These are phyloP conservation scores for Diplodia corticola DNA, from an alignment of 2,329 filamentous ascomycete species.

Conservation along the genomic window DNA sequence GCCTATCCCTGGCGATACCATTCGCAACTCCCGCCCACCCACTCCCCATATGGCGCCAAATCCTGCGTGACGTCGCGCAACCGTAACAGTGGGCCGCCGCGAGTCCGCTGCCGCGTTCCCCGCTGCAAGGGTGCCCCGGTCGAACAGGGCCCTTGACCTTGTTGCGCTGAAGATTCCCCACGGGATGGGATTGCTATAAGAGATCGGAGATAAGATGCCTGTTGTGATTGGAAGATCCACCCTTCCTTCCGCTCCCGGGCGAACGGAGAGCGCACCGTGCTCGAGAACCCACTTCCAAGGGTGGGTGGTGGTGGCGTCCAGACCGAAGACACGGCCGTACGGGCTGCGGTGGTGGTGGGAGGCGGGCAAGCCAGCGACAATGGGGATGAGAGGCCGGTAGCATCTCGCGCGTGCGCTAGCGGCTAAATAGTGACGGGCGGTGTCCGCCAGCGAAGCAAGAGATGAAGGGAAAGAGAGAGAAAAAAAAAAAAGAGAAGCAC, in stretches of 20 bases:
- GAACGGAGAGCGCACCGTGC: neutral
- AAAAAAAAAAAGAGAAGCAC: too few species aligned
- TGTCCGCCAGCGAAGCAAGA: too few species aligned
- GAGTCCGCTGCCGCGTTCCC: neutral
- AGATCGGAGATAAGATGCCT: constrained; percentile 11
- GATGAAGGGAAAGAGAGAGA: too few species aligned
- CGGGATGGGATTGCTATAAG: neutral
- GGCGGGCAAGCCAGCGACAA: too few species aligned
- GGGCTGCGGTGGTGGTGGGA: too few species aligned
- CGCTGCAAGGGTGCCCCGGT: neutral
- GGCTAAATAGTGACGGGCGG: too few species aligned
- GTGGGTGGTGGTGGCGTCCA: too few species aligned
- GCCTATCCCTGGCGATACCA: too few species aligned
- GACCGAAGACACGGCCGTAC: too few species aligned
- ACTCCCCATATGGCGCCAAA: neutral
- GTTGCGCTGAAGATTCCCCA: neutral
- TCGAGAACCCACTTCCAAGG: neutral
- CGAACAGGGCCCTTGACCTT: neutral
- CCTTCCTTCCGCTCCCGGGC: neutral
- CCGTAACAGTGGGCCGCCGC: neutral
- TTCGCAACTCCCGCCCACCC: too few species aligned
- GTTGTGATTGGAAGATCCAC: constrained; percentile 4
- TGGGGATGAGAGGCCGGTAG: too few species aligned
- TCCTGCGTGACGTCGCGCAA: neutral
- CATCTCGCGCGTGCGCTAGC: too few species aligned